Percentiles rank a stretch among this genome's conserved stretches.
Conservation (phyloP, 345 rosid species). For the Eucalyptus pauciflora region DNA sequence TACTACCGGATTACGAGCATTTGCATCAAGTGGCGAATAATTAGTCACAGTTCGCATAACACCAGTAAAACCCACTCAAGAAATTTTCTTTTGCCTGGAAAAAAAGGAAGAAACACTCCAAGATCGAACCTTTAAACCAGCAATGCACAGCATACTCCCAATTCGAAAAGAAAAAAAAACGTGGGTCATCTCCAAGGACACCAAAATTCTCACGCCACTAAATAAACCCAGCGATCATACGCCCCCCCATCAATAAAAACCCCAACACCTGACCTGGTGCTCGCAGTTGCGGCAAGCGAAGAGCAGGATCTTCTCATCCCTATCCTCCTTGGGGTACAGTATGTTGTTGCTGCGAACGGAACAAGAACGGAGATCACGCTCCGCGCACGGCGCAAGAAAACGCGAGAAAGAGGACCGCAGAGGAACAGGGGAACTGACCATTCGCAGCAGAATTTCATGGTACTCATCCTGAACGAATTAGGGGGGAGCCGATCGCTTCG, state of each 20-base stretch:
- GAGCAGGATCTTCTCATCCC: slow-evolving; percentile 18
- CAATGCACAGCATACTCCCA: not conserved
- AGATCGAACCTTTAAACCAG: not conserved
- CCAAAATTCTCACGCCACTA: not conserved
- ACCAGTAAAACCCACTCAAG: not conserved
- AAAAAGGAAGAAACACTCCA: not conserved
- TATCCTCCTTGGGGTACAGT: slow-evolving; percentile 34
- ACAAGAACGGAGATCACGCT: not conserved
- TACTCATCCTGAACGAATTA: slow-evolving; percentile 15
- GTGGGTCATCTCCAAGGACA: not conserved
- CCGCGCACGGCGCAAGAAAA: not conserved
- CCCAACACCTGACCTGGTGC: slow-evolving; percentile 14
- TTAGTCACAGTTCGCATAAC: not conserved
- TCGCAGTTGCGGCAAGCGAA: slow-evolving; percentile 47
- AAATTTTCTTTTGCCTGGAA: not conserved
- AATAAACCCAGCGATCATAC: not conserved
- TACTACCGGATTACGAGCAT: not conserved
- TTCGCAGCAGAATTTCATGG: slow-evolving; percentile 3
- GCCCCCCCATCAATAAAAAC: not conserved
- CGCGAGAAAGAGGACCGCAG: not conserved
- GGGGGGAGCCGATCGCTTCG: not conserved
- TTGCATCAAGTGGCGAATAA: not conserved
- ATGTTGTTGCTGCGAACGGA: slow-evolving; percentile 26
- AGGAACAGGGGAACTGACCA: not conserved
- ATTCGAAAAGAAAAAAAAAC: not conserved